Evolutionary conservation across 495 filamentous ascomycete species (phyloP), one percentile per base, ranked within the genome.

Genomic region (Pseudotulostoma volvatum): DNA sequence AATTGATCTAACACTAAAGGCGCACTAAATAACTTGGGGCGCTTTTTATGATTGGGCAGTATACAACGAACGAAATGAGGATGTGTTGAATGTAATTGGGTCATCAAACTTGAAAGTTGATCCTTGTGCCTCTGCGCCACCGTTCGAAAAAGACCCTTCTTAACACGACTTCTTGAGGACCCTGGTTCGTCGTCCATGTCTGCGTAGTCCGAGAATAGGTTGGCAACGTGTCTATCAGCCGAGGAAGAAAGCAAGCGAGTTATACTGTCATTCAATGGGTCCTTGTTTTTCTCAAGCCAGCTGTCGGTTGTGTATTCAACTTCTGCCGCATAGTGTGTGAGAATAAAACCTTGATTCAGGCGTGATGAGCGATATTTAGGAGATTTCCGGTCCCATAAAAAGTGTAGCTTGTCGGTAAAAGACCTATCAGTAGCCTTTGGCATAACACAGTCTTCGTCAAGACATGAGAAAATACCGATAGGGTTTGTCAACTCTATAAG

Each of bases 261-360:
- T 23, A 96, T 66, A 45, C 94, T 99, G 64, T 99, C 92, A 43
- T 96, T 96, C 7, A 99, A 58, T 1, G 92, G 92, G 52, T 99
- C 92, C 50, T 99, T 99, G 61, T 99, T 99, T 68, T 96, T 99
- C 53, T 95, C 88, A 20, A 99, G 67, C 92, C 92, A 99, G 34
- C 81, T 84, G 16, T 87, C 75, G 0, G 92, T 99, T 8, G 75
- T 80, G 55, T 99, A 99, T 53, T 99, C 92, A 1, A 99, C 92
- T 56, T 94, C 90, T 11, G 92, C 84, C 7, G 92, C 92, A 48
- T 99, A 99, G 50, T 99, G 92, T 1, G 92, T 99, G n/a, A 99
- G 73, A 53, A 94, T 76, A 51, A 99, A 99, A 1, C 92, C 92
- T 53, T 93, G 86, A 1, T 71, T 80, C 19, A 95, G 70, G 21